Percentiles rank a stretch among this genome's conserved stretches.
These are phyloP conservation scores for Avena atlantica DNA, from an alignment of 176 grass and related monocot genomes.

Conservation along the genomic window DNA sequence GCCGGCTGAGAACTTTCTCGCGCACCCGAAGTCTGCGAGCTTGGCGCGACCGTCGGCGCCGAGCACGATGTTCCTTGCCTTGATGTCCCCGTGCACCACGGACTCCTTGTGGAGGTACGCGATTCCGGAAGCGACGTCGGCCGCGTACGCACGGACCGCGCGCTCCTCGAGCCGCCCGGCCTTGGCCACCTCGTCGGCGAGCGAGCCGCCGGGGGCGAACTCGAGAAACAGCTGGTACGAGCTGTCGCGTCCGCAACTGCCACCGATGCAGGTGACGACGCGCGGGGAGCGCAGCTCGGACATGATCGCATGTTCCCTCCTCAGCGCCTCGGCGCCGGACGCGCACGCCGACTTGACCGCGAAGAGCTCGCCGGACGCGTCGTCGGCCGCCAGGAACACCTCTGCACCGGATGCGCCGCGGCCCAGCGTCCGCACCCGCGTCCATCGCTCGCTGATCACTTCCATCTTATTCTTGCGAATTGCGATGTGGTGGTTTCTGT, in stretches of 20 bases:
- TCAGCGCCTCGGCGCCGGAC: conserved; percentile 5
- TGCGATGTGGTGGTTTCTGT: no score
- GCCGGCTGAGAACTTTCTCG: background rate
- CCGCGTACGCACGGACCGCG: conserved; percentile 13
- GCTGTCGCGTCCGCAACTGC: background rate
- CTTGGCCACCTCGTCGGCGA: conserved; percentile 33
- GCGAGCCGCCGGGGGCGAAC: conserved; percentile 54
- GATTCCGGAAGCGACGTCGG: conserved; percentile 57
- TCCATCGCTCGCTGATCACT: no score
- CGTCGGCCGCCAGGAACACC: conserved; percentile 58
- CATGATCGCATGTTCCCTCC: conserved; percentile 55
- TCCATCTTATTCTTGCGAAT: no score
- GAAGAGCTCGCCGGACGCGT: conserved; percentile 43
- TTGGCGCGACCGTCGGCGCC: conserved; percentile 61
- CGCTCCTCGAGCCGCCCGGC: conserved; percentile 39
- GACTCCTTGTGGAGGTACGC: conserved; percentile 52
- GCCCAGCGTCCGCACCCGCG: conserved; percentile 56
- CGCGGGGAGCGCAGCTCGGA: conserved; percentile 30
- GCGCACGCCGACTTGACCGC: conserved; percentile 39
- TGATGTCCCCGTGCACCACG: conserved; percentile 79
- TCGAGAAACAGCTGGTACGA: conserved; percentile 51
- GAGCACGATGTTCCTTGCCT: conserved; percentile 72
- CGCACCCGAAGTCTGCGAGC: conserved; percentile 82
- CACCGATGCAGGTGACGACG: conserved; percentile 44
- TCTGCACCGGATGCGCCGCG: no score